A percentile compares a stretch with the other conserved stretches of the same genome.
Conservation (phyloP, 176 grass and related monocot genomes). For the Musa troglodytarum region DNA sequence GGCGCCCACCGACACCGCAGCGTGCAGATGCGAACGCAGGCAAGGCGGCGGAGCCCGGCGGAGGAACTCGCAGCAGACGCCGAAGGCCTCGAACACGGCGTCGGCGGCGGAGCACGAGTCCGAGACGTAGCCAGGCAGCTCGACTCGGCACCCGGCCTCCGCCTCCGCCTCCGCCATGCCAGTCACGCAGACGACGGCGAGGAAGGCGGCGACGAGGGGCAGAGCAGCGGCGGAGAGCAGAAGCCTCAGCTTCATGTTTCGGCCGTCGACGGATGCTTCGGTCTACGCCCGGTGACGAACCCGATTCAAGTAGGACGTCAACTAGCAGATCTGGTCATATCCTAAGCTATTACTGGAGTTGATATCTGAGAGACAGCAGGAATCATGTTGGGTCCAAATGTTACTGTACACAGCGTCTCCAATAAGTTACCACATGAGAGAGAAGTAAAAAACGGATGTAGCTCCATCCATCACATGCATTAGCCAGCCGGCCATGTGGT, state of each 20-base stretch:
- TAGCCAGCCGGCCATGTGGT: no score
- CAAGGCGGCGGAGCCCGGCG: not conserved
- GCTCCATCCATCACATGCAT: no score
- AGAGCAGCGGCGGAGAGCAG: not conserved
- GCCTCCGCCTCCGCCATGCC: not conserved
- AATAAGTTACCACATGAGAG: no score
- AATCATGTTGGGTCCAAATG: no score
- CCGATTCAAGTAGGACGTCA: no score
- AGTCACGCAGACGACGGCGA: not conserved
- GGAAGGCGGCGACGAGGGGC: not conserved
- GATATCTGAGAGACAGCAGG: no score
- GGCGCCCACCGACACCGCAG: not conserved
- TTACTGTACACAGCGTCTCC: no score
- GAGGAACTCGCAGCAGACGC: conserved; percentile 11
- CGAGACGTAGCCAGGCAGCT: conserved; percentile 1
- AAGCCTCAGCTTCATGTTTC: not conserved
- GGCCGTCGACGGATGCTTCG: no score
- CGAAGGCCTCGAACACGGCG: conserved; percentile 10
- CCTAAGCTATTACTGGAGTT: no score
- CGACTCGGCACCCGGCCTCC: not conserved
- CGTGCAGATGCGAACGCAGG: not conserved
- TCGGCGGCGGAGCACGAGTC: conserved; percentile 8
- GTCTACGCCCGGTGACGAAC: no score
- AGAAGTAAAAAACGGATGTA: no score
- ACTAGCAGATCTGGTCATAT: no score